Evolutionary conservation across 106 monocot genomes (phyloP).

Genomic region (Posidonia australis): DNA sequence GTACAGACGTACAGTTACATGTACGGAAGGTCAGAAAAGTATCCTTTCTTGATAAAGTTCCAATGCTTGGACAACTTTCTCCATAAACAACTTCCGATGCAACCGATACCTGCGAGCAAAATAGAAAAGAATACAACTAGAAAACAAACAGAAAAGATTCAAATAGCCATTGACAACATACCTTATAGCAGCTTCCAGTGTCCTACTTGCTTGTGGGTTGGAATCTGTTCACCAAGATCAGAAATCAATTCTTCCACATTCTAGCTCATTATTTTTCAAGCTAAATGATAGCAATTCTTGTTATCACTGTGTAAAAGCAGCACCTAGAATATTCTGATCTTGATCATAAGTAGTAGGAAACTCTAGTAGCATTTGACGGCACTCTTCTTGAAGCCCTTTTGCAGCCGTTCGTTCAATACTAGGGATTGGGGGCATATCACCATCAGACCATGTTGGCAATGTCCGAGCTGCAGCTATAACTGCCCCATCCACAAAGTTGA

Average conservation of each 20-base stretch:
- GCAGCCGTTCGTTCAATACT: slow-evolving; percentile 79
- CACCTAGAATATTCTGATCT: slow-evolving; percentile 68
- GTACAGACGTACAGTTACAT: no score
- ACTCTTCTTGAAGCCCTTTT: slow-evolving; percentile 78
- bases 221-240: slow-evolving; percentile 33
- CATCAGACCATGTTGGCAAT: slow-evolving; percentile 76
- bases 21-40: slow-evolving; percentile 29
- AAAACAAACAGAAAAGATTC: background rate
- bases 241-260: background rate
- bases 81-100: slow-evolving; percentile 66
- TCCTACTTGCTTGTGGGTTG: slow-evolving; percentile 44
- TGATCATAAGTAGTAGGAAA: slow-evolving; percentile 62
- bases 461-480: slow-evolving; percentile 83
- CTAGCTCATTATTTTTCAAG: no score
- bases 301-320: background rate
- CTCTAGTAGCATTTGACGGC: slow-evolving; percentile 50
- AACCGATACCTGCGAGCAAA: slow-evolving; percentile 50
- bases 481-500: slow-evolving; percentile 77
- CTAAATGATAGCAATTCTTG: background rate
- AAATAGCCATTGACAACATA: slow-evolving; percentile 13
- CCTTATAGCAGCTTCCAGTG: slow-evolving; percentile 78
- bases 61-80: slow-evolving; percentile 67
- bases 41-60: slow-evolving; percentile 88
- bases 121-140: no score
- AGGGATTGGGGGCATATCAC: slow-evolving; percentile 70